A percentile compares a stretch with the other conserved stretches of the same genome.
Evolutionary conservation across 139 green algal genomes (phyloP).

Genomic region (Picochlorum sp.): DNA sequence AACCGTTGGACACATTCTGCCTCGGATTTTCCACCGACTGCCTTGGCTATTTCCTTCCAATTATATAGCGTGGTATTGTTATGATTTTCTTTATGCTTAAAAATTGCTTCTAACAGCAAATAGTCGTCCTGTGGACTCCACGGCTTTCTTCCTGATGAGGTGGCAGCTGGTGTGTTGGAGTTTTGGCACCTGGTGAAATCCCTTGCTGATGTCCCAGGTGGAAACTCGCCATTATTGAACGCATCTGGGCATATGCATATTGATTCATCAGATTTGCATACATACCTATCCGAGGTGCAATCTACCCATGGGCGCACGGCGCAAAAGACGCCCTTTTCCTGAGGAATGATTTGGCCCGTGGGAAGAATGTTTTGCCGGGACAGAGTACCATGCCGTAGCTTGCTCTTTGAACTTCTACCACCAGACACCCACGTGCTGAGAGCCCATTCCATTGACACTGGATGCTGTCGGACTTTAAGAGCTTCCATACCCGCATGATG

Average conservation of each 20-base stretch:
- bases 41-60: slow-evolving; percentile 75
- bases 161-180: slow-evolving; percentile 12
- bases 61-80: slow-evolving; percentile 10
- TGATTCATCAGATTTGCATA: slow-evolving; percentile 67
- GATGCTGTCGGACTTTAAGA: neutral
- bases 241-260: slow-evolving; percentile 63
- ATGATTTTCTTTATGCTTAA: slow-evolving; percentile 62
- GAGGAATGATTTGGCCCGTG: neutral
- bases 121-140: slow-evolving; percentile 71
- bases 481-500: neutral
- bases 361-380: slow-evolving; percentile 11
- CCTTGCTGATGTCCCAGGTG: slow-evolving; percentile 44
- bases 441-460: neutral
- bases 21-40: slow-evolving; percentile 71
- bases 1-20: slow-evolving; percentile 85
- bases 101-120: slow-evolving; percentile 66
- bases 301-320: slow-evolving; percentile 65
- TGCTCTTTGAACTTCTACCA: neutral
- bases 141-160: slow-evolving; percentile 12
- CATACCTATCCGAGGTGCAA: slow-evolving; percentile 71
- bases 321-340: slow-evolving; percentile 45
- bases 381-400: neutral
- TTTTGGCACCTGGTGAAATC: slow-evolving; percentile 76
- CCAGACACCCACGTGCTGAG: neutral
- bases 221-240: slow-evolving; percentile 64